Base-by-base conservation (phyloP, 75 land plant species). In the Pseudotsuga menziesii region DNA sequence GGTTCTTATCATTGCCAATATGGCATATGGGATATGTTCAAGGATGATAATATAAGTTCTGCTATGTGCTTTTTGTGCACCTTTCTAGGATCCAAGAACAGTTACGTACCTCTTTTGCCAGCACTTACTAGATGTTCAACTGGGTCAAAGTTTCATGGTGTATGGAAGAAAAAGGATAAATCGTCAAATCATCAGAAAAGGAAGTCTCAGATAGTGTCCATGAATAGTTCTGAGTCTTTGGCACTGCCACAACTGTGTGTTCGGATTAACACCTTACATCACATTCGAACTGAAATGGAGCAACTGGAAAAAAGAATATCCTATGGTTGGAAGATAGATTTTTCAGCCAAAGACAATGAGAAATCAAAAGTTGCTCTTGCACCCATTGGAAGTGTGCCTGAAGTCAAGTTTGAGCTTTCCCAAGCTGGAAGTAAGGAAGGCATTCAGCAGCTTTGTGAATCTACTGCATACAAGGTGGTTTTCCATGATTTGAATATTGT, bases 241-340 rank as follows among this genome's bases (percentile, higher is more conserved):
- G 83, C 82, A 12, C 13, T 91, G 26, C 82, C 88, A 35, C 88
- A 88, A 57, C 39, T 94, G 7, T 96, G 99, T 80, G 86, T 92
- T 52, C 92, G 99, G 36, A 90, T 96, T 67, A 96, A 94, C 69
- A 89, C 98, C 22, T 75, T 96, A 44, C 84, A 92, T 41, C 89
- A 89, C 57, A 84, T 96, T 58, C 80, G 85, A 41, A 73, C 84
- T 39, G 90, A 94, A 80, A 78, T 92, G 29, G 98, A 94, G 55
- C 78, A 72, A 29, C 29, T 96, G 25, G 99, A 96, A 84, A 92
- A 90, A 75, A 88, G 89, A 57, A 79, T 90, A 61, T 77, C 85
- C 12, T 87, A 82, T 41, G 92, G 82, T 73, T 80, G 91, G 85
- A 82, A 89, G 72, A 91, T 90, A 75, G 92, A 80, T 11, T 85